Evolutionary conservation across 306 rosid genomes (phyloP).

Genomic region (Begonia masoniana): DNA sequence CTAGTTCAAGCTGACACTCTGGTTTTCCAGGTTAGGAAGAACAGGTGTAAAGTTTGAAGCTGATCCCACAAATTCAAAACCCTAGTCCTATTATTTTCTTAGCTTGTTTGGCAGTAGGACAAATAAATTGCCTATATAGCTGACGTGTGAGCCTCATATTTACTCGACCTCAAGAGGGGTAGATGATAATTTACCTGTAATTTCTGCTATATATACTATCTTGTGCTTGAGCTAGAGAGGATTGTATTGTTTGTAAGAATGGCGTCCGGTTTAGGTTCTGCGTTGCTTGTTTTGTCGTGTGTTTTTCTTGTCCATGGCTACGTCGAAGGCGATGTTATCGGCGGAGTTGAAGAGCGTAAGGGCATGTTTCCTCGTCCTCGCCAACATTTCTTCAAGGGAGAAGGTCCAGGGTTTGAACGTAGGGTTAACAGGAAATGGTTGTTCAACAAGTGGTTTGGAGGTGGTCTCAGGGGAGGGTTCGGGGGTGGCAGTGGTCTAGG

Average conservation of each 20-base stretch:
- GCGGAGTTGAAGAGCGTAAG: no score
- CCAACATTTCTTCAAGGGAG: no score
- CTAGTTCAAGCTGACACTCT: neutral
- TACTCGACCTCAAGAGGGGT: conserved; percentile 17
- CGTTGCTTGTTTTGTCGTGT: conserved; percentile 12
- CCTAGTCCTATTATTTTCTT: neutral
- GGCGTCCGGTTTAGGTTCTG: conserved; percentile 11
- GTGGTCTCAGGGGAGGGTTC: no score
- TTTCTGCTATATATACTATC: conserved; percentile 13
- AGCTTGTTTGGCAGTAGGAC: conserved; percentile 22
- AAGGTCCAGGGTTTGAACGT: no score
- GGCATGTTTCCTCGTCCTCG: neutral
- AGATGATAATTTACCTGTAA: conserved; percentile 8
- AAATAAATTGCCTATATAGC: conserved; percentile 16
- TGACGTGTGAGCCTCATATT: conserved; percentile 30
- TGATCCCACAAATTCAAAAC: neutral
- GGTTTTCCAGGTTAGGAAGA: neutral
- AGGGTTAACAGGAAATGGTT: no score
- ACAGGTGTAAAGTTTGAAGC: neutral
- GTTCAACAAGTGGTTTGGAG: no score
- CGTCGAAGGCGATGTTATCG: neutral
- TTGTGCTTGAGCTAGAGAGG: neutral
- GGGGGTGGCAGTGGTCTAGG: no score
- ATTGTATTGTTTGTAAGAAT: conserved; percentile 4
- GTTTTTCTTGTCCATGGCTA: conserved; percentile 10